These are phyloP conservation scores for Podaxis pistillaris DNA, from an alignment of 768 basidiomycete species.

Conservation along the genomic window DNA sequence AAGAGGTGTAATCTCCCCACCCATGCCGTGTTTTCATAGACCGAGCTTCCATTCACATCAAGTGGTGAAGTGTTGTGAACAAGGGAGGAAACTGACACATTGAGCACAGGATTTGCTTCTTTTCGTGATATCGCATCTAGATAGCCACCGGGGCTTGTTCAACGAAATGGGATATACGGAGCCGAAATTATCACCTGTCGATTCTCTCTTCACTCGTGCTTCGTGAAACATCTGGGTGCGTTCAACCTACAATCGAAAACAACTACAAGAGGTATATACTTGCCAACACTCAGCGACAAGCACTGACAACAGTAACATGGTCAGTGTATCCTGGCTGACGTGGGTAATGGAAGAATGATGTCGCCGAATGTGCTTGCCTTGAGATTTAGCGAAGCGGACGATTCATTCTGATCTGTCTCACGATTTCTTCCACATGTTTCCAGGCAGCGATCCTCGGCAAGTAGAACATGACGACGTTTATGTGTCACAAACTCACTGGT, in stretches of 20 bases:
- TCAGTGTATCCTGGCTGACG: not conserved
- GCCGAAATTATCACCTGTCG: not conserved
- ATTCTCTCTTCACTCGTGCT: too few species aligned
- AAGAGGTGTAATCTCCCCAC: not conserved
- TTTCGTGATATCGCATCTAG: slow-evolving; percentile 6
- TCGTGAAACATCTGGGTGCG: too few species aligned
- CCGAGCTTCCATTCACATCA: slow-evolving; percentile 14
- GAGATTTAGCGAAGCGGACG: not conserved
- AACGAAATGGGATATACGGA: not conserved
- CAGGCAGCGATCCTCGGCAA: not conserved
- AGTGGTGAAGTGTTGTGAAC: slow-evolving; percentile 5
- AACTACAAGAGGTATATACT: too few species aligned
- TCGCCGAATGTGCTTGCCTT: not conserved
- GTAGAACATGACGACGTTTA: not conserved
- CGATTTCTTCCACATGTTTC: not conserved
- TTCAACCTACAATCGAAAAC: too few species aligned
- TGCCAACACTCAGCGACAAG: too few species aligned
- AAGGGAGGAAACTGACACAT: slow-evolving; percentile 2
- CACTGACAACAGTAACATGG: too few species aligned
- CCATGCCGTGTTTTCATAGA: not conserved
- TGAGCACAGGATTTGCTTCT: not conserved
- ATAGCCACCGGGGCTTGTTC: slow-evolving; percentile 5
- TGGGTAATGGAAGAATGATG: slow-evolving; percentile 3
- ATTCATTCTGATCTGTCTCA: slow-evolving; percentile 1
- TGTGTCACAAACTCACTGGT: slow-evolving; percentile 4